Conservation (phyloP, 2,329 filamentous ascomycete genomes). For the Corinectria fuckeliana region DNA sequence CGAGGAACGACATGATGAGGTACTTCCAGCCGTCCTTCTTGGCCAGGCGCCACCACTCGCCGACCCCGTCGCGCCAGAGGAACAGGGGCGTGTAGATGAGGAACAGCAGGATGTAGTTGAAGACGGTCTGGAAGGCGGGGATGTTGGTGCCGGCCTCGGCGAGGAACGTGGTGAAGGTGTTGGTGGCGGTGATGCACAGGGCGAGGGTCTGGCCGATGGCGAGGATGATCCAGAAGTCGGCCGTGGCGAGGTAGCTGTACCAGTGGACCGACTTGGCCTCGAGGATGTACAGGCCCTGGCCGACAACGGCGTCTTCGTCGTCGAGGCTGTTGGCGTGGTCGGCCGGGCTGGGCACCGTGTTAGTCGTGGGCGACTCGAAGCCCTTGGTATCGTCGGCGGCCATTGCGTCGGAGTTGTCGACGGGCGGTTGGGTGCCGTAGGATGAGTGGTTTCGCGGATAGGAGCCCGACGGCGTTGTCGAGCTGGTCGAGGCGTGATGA, state of each 20-base stretch:
- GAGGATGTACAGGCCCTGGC: conserved; percentile 60
- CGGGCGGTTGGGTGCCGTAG: conserved; percentile 9
- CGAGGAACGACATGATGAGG: conserved; percentile 88
- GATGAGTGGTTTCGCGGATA: conserved; percentile 5
- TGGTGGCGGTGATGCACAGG: conserved; percentile 89
- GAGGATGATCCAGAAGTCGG: conserved; percentile 88
- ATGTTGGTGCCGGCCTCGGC: conserved; percentile 72
- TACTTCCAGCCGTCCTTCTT: conserved; percentile 87
- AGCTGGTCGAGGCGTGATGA: background rate
- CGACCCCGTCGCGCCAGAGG: conserved; percentile 78
- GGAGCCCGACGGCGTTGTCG: conserved; percentile 6
- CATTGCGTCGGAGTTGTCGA: background rate
- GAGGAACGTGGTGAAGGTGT: conserved; percentile 86
- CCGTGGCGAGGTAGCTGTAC: conserved; percentile 80
- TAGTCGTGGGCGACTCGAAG: conserved; percentile 24
- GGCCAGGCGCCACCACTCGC: conserved; percentile 70
- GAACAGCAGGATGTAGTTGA: conserved; percentile 89
- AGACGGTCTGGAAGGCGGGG: conserved; percentile 93
- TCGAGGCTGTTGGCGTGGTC: conserved; percentile 12
- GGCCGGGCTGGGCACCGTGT: conserved; percentile 13
- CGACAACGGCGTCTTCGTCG: conserved; percentile 48
- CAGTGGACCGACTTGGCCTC: conserved; percentile 61
- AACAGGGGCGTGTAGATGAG: conserved; percentile 82
- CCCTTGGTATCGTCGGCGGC: conserved; percentile 34
- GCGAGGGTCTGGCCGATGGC: conserved; percentile 82